phyloP scores from a whole-genome alignment of 768 basidiomycete genomes.

The Obba rivulosa region DNA sequence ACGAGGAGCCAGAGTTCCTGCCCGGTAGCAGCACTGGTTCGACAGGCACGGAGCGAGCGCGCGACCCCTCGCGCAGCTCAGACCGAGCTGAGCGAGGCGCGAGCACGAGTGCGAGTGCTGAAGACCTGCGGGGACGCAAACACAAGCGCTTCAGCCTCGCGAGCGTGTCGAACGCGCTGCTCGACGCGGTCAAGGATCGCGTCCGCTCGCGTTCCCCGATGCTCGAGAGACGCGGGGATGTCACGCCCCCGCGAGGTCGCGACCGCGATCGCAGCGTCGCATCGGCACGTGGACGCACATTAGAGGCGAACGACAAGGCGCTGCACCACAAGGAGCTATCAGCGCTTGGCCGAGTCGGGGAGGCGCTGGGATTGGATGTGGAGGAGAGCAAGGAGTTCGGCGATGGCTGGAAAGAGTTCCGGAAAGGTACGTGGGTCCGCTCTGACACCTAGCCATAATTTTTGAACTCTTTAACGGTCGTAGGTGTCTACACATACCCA shows the following conservation, averaged over 20 bases:
- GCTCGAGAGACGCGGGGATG: constrained; percentile 11
- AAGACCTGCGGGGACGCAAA: constrained; percentile 29
- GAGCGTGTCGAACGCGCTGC: constrained; percentile 42
- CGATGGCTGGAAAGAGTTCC: constrained; percentile 81
- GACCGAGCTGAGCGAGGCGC: background rate
- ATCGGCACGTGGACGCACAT: constrained; percentile 15
- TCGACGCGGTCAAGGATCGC: constrained; percentile 37
- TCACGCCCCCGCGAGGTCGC: constrained; percentile 14
- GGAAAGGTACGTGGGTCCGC: constrained; percentile 56
- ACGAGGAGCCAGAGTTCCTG: constrained; percentile 17
- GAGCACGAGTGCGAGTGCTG: constrained; percentile 8
- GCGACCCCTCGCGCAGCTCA: background rate
- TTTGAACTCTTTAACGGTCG: background rate
- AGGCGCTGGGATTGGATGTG: constrained; percentile 33
- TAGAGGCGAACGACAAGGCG: constrained; percentile 13
- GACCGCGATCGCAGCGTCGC: constrained; percentile 8
- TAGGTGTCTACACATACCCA: constrained; percentile 91
- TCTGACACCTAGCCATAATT: background rate
- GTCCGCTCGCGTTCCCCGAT: constrained; percentile 43
- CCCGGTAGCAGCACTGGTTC: constrained; percentile 15
- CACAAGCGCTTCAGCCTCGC: constrained; percentile 49
- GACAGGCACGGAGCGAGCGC: constrained; percentile 6
- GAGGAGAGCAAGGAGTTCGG: constrained; percentile 39
- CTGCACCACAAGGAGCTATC: constrained; percentile 27
- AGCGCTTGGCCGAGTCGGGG: constrained; percentile 33